phyloP scores from a whole-genome alignment of 2,329 filamentous ascomycete species.

The Amauroascus niger region DNA sequence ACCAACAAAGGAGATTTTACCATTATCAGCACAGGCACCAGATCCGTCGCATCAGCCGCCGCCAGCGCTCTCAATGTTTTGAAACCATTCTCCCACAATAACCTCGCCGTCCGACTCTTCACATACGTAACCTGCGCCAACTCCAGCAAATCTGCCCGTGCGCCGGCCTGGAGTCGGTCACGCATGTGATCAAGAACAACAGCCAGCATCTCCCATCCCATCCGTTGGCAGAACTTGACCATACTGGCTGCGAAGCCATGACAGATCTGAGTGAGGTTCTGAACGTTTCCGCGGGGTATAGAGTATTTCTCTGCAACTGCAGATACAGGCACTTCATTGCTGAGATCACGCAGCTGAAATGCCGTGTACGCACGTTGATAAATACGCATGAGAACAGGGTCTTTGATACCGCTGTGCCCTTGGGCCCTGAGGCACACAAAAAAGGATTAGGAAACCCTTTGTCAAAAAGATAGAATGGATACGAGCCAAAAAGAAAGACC shows the following conservation, averaged over 20 bases:
- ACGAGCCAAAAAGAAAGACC: conserved; percentile 15
- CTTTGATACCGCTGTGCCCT: conserved; percentile 52
- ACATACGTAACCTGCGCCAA: conserved; percentile 64
- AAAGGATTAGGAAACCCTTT: neutral
- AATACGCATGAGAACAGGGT: conserved; percentile 52
- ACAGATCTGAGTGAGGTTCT: conserved; percentile 63
- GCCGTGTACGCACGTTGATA: conserved; percentile 66
- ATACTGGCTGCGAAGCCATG: conserved; percentile 70
- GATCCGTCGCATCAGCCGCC: conserved; percentile 56
- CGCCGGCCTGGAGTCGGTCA: conserved; percentile 62
- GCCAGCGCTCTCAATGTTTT: conserved; percentile 58
- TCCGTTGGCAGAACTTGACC: conserved; percentile 67
- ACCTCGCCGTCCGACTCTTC: conserved; percentile 63
- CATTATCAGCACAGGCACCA: conserved; percentile 64
- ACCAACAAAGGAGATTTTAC: conserved; percentile 31
- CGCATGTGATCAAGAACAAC: conserved; percentile 66
- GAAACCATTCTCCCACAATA: conserved; percentile 70
- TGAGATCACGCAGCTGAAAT: conserved; percentile 67
- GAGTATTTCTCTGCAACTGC: conserved; percentile 61
- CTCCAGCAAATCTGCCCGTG: conserved; percentile 59
- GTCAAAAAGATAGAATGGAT: conserved; percentile 8
- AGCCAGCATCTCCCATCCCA: conserved; percentile 65
- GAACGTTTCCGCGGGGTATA: conserved; percentile 59
- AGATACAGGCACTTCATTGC: conserved; percentile 64
- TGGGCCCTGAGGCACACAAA: conserved; percentile 46